Base-by-base conservation (phyloP, 2,329 filamentous ascomycete genomes). In the Dactylonectria macrodidyma region DNA sequence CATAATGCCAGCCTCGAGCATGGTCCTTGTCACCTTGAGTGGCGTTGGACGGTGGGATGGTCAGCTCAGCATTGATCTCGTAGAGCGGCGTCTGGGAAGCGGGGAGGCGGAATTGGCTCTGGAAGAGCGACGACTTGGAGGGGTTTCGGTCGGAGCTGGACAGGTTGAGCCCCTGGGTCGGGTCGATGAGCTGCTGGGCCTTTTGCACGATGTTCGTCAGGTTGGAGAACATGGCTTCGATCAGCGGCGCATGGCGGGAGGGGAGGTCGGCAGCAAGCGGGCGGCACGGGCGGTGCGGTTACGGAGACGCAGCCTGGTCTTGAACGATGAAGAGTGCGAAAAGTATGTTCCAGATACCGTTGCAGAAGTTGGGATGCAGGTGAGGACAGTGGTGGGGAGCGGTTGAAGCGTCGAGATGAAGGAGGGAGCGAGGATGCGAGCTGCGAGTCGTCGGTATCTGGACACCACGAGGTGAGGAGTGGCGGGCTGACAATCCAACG, bases 1-100 rank as follows among this genome's bases (percentile, higher is more conserved):
- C 91, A 84, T 99, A 98, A 79, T 95, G 93, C 82, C 93, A 97
- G 73, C 94, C 94, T 74, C 89, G 87, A 66, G 91, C 90, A 62
- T 89, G 89, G 71, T 91, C 88, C 80, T 91, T 91, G 74, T 94
- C 93, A 68, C 92, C 91, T 56, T 91, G 89, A 68, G 88, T 91
- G 74, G 85, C 88, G 81, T 92, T 93, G 71, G 90, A 89, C 69
- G 89, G 91, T 62, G 92, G 91, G 66, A 99, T 93, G 64, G 95
- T 97, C 67, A 99, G 90, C 85, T 99, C 96, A 78, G 96, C 95
- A 68, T 93, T 95, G 83, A 99, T 98, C 85, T 99, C 96, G 84
- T 97, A 95, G 65, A 98, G 88, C 63, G 96, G 96, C 70, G 93
- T 95, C 83, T 99, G 95, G 46, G 94, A 92, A 78, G 94, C 91